Evolutionary conservation across 495 filamentous ascomycete species (phyloP).

Genomic region (Hypomontagnella monticulosa): DNA sequence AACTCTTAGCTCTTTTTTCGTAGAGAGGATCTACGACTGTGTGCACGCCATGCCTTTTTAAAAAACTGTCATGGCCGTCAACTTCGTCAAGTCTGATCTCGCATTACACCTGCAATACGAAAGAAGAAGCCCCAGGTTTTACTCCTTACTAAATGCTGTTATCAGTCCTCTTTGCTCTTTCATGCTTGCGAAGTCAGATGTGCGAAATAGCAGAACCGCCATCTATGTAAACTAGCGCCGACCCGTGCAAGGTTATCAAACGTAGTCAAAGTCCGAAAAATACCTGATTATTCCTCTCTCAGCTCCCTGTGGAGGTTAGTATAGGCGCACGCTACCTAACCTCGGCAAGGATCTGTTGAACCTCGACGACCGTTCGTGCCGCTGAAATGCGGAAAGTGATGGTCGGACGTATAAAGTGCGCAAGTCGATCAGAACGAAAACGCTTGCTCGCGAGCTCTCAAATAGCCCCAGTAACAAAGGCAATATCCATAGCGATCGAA

Average conservation of each 20-base stretch:
- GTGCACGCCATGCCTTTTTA: constrained; percentile 19
- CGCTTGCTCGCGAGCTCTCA: not conserved
- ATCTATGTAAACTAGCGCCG: constrained; percentile 44
- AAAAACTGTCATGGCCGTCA: constrained; percentile 14
- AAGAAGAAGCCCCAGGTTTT: constrained; percentile 16
- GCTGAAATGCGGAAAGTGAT: constrained; percentile 6
- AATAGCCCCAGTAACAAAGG: constrained; percentile 3
- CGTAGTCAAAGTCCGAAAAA: constrained; percentile 34
- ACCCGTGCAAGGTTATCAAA: constrained; percentile 38
- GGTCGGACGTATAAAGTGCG: constrained; percentile 3
- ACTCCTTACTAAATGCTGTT: constrained; percentile 33
- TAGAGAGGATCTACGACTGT: constrained; percentile 21
- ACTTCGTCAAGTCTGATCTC: constrained; percentile 27
- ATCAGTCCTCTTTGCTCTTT: constrained; percentile 32
- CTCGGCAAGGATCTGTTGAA: constrained; percentile 13
- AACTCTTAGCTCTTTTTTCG: constrained; percentile 23
- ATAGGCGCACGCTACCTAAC: constrained; percentile 18
- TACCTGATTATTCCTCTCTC: constrained; percentile 27
- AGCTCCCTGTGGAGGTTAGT: constrained; percentile 18
- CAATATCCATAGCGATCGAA: constrained; percentile 33
- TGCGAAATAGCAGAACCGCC: constrained; percentile 40
- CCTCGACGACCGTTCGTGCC: constrained; percentile 5
- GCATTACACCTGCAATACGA: constrained; percentile 36
- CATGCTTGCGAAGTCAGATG: constrained; percentile 41
- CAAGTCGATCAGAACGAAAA: constrained; percentile 5